Evolutionary conservation across 257 asterid species (phyloP).

Genomic region (Linaria vulgaris): DNA sequence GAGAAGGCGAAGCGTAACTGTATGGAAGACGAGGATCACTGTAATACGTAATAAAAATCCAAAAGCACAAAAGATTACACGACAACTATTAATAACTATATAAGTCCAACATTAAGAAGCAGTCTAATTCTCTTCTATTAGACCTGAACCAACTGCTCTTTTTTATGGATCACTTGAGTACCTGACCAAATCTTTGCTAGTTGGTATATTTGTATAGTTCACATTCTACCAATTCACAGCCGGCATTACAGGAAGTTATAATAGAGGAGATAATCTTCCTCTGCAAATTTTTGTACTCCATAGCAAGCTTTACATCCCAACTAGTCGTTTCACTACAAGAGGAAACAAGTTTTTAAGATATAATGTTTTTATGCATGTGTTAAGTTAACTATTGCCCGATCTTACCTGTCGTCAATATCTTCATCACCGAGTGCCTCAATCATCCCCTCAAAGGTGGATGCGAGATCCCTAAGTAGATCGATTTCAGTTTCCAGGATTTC

Average conservation of each 20-base stretch:
- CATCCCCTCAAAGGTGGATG: conserved; percentile 63
- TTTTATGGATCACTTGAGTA: conserved; percentile 3
- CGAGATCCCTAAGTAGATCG: conserved; percentile 53
- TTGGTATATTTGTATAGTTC: conserved; percentile 38
- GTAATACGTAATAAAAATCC: background rate
- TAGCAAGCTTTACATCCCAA: conserved; percentile 84
- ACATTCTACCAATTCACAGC: conserved; percentile 55
- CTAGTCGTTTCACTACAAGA: conserved; percentile 40
- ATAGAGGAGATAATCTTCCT: conserved; percentile 66
- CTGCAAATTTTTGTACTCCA: conserved; percentile 57
- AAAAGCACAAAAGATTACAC: too few species aligned
- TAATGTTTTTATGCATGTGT: background rate
- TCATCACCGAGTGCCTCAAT: conserved; percentile 54
- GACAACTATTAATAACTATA: background rate
- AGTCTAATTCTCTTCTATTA: background rate
- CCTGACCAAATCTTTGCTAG: conserved; percentile 11
- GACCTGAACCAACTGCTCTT: background rate
- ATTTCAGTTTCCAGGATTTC: conserved; percentile 65
- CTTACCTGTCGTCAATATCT: conserved; percentile 54
- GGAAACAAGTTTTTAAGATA: conserved; percentile 17
- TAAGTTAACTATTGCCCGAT: conserved; percentile 10
- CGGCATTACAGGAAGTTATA: conserved; percentile 55
- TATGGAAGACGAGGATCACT: background rate
- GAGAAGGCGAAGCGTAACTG: too few species aligned
- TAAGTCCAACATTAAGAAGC: background rate